These are phyloP conservation scores for Rhodotorula diobovata DNA, from an alignment of 768 basidiomycete species.

Conservation along the genomic window DNA sequence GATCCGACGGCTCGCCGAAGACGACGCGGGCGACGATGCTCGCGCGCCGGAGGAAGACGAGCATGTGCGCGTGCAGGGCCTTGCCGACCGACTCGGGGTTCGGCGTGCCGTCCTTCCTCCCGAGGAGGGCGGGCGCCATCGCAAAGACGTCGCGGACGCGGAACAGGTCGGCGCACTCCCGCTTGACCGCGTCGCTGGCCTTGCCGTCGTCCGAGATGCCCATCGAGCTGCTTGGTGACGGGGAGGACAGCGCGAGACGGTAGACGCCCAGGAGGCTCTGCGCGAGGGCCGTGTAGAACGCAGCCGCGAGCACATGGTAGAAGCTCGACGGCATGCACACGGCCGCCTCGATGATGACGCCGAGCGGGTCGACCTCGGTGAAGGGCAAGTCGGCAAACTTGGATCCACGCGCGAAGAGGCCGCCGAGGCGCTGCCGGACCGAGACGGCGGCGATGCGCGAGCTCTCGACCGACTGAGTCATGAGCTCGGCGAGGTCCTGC, in stretches of 20 bases:
- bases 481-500: slow-evolving; percentile 55
- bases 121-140: slow-evolving; percentile 2
- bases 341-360: slow-evolving; percentile 81
- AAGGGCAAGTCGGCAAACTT: slow-evolving; percentile 12
- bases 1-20: slow-evolving; percentile 60
- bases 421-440: slow-evolving; percentile 26
- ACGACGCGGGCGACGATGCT: slow-evolving; percentile 73
- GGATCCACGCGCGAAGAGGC: slow-evolving; percentile 13
- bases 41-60: slow-evolving; percentile 84
- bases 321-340: slow-evolving; percentile 85
- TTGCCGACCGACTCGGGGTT: slow-evolving; percentile 52
- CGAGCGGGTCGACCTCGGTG: slow-evolving; percentile 66
- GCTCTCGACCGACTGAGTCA: slow-evolving; percentile 6
- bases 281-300: slow-evolving; percentile 84
- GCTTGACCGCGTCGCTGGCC: background rate
- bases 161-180: slow-evolving; percentile 53
- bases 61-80: slow-evolving; percentile 75
- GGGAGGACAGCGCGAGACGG: too few relatives aligned
- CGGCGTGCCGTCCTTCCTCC: background rate
- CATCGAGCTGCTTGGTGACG: too few relatives aligned
- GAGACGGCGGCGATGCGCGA: slow-evolving; percentile 14
- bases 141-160: background rate
- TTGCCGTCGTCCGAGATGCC: slow-evolving; percentile 3
- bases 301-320: slow-evolving; percentile 76
- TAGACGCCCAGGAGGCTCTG: slow-evolving; percentile 79